Evolutionary conservation across 2,329 filamentous ascomycete species (phyloP), one percentile per base, ranked within the genome.

Genomic region (Colletotrichum tamarilloi): DNA sequence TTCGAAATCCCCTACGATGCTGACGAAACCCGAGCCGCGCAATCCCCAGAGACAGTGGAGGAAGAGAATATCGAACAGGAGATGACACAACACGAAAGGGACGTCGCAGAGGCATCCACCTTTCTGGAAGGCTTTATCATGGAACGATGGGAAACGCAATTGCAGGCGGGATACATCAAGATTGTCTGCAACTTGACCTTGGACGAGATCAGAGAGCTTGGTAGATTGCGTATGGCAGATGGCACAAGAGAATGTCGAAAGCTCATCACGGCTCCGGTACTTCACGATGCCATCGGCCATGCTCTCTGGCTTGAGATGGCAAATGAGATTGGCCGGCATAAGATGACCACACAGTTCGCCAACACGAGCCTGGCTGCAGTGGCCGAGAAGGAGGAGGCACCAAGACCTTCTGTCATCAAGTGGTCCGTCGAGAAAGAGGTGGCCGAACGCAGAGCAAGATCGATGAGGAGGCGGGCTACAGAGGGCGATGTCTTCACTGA

Each of bases 181-280:
- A 67, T 74, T 19, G 35, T 53, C 32, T 74, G 72, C 30, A 38
- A 67, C 12, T 12, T 72, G 32, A 74, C 72, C 14, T 53, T 74
- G 72, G 30, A 59, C 24, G 28, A 58, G 19, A 7, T 74, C 22
- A 46, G 9, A 38, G 38, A 22, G 9, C n/a, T 67, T 16, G 72
- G 72, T 6, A 57, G 24, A 4, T 35, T 72, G n/a, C 9, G 26
- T 9, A 49, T 62, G 62, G 26, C n/a, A 6, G 57, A 72, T 1
- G 72, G 72, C 16, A 52, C 26, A 3, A 49, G 26, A 19, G 38
- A 62, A n/a, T 74, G 68, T 35, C 62, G 62, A 4, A 59, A 59
- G 49, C 72, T 74, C 26, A 5, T 74, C 68, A 67, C 26, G 8
- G 72, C 68, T 6, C 72, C 72, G 2, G 62, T 74, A 5, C 72